Evolutionary conservation across 352 stramenopile species (phyloP), one percentile per base, ranked within the genome.

Genomic region (Elongisporangium undulatum): DNA sequence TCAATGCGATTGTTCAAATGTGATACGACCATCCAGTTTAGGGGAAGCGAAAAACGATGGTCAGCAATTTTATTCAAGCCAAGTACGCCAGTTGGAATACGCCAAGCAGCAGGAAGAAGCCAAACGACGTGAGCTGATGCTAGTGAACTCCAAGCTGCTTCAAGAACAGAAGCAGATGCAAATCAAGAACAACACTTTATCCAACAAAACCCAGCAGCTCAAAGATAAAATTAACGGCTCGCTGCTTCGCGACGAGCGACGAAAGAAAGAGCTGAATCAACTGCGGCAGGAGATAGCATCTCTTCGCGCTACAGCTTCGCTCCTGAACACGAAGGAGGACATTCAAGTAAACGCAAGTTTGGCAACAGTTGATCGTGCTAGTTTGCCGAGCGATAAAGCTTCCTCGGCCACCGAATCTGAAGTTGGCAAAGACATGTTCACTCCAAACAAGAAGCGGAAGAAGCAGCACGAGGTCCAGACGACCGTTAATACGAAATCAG

Each of bases 121-220:
- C 17, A 90, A 86, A 50, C 75, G 78, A 10, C 68, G 81, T n/a
- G 81, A 87, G 38, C 59, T 90, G 5, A 62, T 90, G 23, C 59
- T 90, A 9, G 69, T 83, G 16, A 90, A 90, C 24, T 73, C 81
- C 6, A 87, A 87, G 51, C 67, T 89, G 22, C 73, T 86, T 15
- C 81, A 87, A 54, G 75, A 86, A 12, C 81, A 87, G 13, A 80
- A 82, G 49, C 76, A 86, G 45, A 57, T 84, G 4, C 75, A 84
- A 20, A 60, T 78, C 19, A 72, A 69, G 59, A 80, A 75, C 21
- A 57, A 41, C 0, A 48, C 48, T 9, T 38, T 80, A 10, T 26
- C 23, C 4, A 56, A 56, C 23, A 63, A 86, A 26, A 50, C 87
- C 4, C 61, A 71, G 20, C 49, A 71, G 1, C 38, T 89, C 4